Percentiles rank a stretch among this genome's conserved stretches.
Evolutionary conservation across 1,284 basidiomycete species (phyloP).

Genomic region (Apiotrichum porosum): DNA sequence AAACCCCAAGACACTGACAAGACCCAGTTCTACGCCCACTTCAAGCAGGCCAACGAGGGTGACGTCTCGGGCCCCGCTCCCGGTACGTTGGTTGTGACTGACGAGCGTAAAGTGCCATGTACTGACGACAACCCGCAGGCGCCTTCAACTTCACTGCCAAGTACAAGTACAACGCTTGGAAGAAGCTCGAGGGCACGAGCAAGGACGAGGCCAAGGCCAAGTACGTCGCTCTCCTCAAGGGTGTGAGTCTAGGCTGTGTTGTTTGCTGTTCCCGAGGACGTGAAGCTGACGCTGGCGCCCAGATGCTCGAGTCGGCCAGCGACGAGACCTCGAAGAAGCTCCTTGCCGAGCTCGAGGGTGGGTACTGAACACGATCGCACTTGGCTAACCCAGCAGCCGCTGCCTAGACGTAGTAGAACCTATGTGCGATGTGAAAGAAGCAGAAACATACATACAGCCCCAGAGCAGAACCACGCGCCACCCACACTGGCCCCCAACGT

Average conservation of each 20-base stretch:
- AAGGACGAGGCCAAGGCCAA: slow-evolving; percentile 64
- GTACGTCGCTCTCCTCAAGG: slow-evolving; percentile 69
- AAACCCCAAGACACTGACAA: neutral
- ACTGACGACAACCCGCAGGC: slow-evolving; percentile 5
- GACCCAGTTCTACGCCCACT: slow-evolving; percentile 80
- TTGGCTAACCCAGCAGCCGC: slow-evolving; percentile 3
- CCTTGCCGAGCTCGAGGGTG: slow-evolving; percentile 59
- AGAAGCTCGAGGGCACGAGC: slow-evolving; percentile 62
- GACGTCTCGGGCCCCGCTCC: slow-evolving; percentile 43
- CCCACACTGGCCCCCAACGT: no score
- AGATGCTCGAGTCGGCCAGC: slow-evolving; percentile 57
- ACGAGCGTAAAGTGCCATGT: no score
- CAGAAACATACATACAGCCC: no score
- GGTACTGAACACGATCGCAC: slow-evolving; percentile 8
- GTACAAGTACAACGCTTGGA: slow-evolving; percentile 71
- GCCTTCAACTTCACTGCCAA: slow-evolving; percentile 49
- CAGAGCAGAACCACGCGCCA: no score
- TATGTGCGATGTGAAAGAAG: no score
- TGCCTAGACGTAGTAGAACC: slow-evolving; percentile 3
- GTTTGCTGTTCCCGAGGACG: neutral
- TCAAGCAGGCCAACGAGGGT: slow-evolving; percentile 82
- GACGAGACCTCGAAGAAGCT: slow-evolving; percentile 59
- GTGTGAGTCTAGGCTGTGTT: slow-evolving; percentile 52
- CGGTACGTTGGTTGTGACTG: slow-evolving; percentile 22
- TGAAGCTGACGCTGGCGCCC: neutral